phyloP scores from a whole-genome alignment of 805 yeast genomes.

The Maudiozyma turicensis region DNA sequence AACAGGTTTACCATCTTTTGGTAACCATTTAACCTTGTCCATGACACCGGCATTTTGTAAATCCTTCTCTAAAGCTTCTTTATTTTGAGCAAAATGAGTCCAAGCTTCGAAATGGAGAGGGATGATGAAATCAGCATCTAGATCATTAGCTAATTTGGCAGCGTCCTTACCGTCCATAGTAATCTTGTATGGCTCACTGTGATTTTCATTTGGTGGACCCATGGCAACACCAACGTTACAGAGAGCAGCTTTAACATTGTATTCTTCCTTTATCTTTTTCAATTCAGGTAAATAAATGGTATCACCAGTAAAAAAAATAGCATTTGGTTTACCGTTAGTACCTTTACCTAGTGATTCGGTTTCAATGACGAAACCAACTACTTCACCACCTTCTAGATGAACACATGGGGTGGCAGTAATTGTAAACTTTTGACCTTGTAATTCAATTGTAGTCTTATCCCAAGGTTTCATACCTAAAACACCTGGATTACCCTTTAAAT shows the following conservation, averaged over 20 bases:
- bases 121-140: not conserved
- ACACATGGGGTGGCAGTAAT: slow-evolving; percentile 1
- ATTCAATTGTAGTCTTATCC: not conserved
- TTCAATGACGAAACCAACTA: not conserved
- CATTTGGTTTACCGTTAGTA: not conserved
- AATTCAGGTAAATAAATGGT: slow-evolving; percentile 1
- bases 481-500: not conserved
- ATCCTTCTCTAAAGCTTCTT: not conserved
- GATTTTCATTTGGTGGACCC: not conserved
- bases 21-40: slow-evolving; percentile 1
- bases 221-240: not conserved
- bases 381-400: not conserved
- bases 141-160: not conserved
- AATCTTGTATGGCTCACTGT: slow-evolving; percentile 1
- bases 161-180: slow-evolving; percentile 1
- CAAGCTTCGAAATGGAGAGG: slow-evolving; percentile 1
- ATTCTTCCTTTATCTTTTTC: not conserved
- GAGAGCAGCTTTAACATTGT: not conserved
- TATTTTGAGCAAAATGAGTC: not conserved
- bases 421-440: not conserved
- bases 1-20: slow-evolving; percentile 11
- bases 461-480: not conserved
- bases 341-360: not conserved
- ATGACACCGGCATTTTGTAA: not conserved
- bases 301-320: not conserved